Conservation (phyloP, 2,329 filamentous ascomycete genomes). For the Penicillium sp. region DNA sequence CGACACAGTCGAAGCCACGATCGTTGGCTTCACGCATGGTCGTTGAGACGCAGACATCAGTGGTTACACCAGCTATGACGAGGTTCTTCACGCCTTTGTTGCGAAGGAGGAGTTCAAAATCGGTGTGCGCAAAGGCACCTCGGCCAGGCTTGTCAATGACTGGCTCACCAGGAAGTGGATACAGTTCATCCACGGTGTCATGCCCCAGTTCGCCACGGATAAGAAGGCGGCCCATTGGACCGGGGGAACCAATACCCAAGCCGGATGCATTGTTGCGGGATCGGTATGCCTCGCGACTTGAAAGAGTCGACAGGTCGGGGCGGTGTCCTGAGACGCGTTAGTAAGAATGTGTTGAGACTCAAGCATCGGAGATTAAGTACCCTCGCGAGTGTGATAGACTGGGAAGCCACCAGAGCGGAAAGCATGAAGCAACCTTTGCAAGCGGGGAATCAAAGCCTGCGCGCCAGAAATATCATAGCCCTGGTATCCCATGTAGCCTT, state of each 20-base stretch:
- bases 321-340: conserved; percentile 43
- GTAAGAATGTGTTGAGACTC: not conserved
- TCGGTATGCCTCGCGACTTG: conserved; percentile 54
- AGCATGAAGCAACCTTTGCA: conserved; percentile 40
- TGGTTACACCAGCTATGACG: conserved; percentile 55
- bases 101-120: conserved; percentile 54
- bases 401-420: conserved; percentile 44
- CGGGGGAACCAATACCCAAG: conserved; percentile 53
- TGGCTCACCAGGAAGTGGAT: conserved; percentile 49
- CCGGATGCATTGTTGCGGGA: conserved; percentile 53
- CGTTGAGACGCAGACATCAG: conserved; percentile 56
- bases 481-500: conserved; percentile 48
- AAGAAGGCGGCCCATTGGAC: conserved; percentile 58
- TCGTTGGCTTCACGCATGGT: conserved; percentile 59
- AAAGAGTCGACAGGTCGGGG: conserved; percentile 57
- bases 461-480: conserved; percentile 45
- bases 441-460: conserved; percentile 42
- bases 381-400: conserved; percentile 49
- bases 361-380: conserved; percentile 20
- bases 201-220: conserved; percentile 59
- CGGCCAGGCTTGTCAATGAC: conserved; percentile 57
- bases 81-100: conserved; percentile 54
- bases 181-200: conserved; percentile 56
- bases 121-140: conserved; percentile 55
- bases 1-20: conserved; percentile 54